Base-by-base conservation (phyloP, 768 basidiomycete species). In the Kwoniella shandongensis region DNA sequence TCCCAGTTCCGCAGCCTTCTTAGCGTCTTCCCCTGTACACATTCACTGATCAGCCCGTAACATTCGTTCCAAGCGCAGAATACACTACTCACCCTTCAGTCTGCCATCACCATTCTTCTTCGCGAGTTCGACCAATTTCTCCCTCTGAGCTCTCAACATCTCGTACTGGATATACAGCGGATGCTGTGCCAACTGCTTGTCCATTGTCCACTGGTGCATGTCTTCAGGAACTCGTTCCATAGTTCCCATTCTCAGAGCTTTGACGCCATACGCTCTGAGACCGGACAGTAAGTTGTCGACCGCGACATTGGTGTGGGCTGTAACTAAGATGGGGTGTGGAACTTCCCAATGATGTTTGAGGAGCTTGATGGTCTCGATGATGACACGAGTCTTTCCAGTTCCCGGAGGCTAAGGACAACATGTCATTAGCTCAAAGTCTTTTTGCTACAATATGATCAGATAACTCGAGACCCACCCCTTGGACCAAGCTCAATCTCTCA, bases 251-350 rank as follows among this genome's bases (percentile, higher is more conserved):
- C 93, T 87, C 1, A 94, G 77, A 1, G 91, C 86, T 60, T 84
- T 85, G 44, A 93, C 74, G 3, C 84, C 83, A 6, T 67, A 53
- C 1, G 77, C 75, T 8, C 80, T 80, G 23, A 92, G 80, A 0
- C 88, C 88, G 69, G 87, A 85, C 35, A 92, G 84, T 8, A 96
- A 84, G 64, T 93, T 89, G 72, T 96, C 91, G 18, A 93, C 90
- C 0, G 93, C 91, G 18, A 85, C 88, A 65, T 96, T 93, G 38
- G 93, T 96, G 71, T 89, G 94, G 0, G 92, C 92, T 74, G 89
- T 89, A n/a, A 94, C 87, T 13, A 97, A 82, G 38, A 94, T 80
- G 1, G 91, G 91, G 32, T 88, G 83, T 4, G 88, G 83, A 10
- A 93, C 85, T 73, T 87, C 81, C 73, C 92, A 97, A 69, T 90